These are phyloP conservation scores for Cercospora canescens DNA, from an alignment of 2,329 filamentous ascomycete genomes.

Conservation along the genomic window DNA sequence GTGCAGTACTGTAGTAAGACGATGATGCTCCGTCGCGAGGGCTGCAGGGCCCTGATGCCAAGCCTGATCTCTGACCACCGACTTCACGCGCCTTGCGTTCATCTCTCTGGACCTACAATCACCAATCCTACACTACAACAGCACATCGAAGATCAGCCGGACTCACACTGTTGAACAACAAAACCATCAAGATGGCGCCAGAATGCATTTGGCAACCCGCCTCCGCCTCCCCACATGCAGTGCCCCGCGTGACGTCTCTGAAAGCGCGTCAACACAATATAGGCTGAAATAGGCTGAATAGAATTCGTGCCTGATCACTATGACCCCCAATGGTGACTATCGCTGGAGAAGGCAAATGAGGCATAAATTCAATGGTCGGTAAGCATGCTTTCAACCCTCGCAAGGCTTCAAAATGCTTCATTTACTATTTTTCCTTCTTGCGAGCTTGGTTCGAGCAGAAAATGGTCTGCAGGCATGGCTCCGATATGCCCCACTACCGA, in stretches of 20 bases:
- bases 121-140: background rate
- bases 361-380: background rate
- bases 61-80: background rate
- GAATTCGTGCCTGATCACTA: background rate
- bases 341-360: background rate
- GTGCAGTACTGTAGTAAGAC: background rate
- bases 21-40: background rate
- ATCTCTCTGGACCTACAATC: background rate
- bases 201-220: background rate
- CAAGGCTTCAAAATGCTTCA: background rate
- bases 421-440: conserved; percentile 6
- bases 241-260: background rate
- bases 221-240: background rate
- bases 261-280: background rate
- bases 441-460: conserved; percentile 52
- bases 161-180: background rate
- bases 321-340: background rate
- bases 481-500: conserved; percentile 59
- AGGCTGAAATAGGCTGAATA: conserved; percentile 4
- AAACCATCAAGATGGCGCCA: background rate
- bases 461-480: conserved; percentile 64
- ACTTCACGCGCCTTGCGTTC: background rate
- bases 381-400: background rate
- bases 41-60: background rate
- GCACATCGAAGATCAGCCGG: background rate